A percentile compares a stretch with the other conserved stretches of the same genome.
These are phyloP conservation scores for Bothriochloa decipiens DNA, from an alignment of 176 grass and related monocot species.

Conservation along the genomic window DNA sequence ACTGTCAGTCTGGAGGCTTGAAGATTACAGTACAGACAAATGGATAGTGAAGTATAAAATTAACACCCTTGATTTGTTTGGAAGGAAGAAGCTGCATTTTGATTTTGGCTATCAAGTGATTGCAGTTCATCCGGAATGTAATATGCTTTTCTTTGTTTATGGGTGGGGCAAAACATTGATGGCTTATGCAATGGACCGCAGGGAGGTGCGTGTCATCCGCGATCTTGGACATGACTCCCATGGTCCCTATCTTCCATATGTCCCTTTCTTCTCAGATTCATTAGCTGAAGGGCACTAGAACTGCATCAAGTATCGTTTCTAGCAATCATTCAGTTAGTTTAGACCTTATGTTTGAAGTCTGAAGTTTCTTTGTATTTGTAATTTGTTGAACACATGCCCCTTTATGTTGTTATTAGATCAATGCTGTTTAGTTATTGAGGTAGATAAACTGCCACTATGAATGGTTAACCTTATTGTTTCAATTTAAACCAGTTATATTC, in stretches of 20 bases:
- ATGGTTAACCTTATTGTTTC: background rate
- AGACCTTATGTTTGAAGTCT: background rate
- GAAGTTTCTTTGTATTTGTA: background rate
- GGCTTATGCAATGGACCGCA: background rate
- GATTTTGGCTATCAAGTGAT: background rate
- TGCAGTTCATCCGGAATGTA: background rate
- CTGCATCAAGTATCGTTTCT: background rate
- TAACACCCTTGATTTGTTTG: background rate
- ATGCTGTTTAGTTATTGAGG: background rate
- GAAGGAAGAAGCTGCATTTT: background rate
- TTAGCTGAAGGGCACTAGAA: background rate
- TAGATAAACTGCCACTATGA: background rate
- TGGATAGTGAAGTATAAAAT: too few relatives aligned
- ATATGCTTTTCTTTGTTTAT: constrained; percentile 7
- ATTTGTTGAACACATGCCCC: background rate
- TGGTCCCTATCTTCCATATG: background rate
- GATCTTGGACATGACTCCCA: background rate
- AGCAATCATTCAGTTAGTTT: background rate
- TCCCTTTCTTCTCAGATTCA: background rate
- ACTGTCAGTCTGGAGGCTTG: background rate
- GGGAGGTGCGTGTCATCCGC: background rate
- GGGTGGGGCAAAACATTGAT: background rate
- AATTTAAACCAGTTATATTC: background rate
- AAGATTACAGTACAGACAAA: too few relatives aligned
- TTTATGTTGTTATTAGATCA: background rate